Conservation (phyloP, 2,329 filamentous ascomycete genomes). For the Curvularia spicifera region DNA sequence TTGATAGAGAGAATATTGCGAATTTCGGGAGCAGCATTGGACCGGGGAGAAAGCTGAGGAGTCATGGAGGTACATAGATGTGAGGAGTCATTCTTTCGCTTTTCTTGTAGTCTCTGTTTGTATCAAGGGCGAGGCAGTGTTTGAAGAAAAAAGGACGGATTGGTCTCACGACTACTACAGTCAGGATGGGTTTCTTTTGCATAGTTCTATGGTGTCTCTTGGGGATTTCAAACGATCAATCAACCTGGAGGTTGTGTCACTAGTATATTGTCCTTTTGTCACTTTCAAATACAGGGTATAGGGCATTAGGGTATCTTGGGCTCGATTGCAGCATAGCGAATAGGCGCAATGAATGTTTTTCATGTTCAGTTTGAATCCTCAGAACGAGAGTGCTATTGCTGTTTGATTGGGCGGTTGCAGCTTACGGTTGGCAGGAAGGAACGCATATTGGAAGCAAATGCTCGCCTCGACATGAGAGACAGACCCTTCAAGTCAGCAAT, state of each 20-base stretch:
- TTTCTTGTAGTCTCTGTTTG: not conserved
- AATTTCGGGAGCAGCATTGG: constrained; percentile 52
- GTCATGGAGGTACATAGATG: constrained; percentile 38
- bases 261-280: not conserved
- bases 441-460: not conserved
- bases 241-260: not conserved
- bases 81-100: not conserved
- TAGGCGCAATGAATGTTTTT: not conserved
- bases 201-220: not conserved
- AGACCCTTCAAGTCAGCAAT: no score
- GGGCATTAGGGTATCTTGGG: not conserved
- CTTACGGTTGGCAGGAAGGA: not conserved
- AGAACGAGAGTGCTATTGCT: not conserved
- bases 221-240: not conserved
- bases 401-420: not conserved
- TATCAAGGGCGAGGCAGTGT: not conserved
- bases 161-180: not conserved
- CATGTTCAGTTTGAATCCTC: not conserved
- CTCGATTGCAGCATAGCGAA: not conserved
- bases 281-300: not conserved
- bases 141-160: not conserved
- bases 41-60: constrained; percentile 50
- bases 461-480: no score
- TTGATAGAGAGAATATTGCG: constrained; percentile 51
- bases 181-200: not conserved